Evolutionary conservation across 2,329 filamentous ascomycete species (phyloP).

Genomic region (Cryphonectria parasitica): DNA sequence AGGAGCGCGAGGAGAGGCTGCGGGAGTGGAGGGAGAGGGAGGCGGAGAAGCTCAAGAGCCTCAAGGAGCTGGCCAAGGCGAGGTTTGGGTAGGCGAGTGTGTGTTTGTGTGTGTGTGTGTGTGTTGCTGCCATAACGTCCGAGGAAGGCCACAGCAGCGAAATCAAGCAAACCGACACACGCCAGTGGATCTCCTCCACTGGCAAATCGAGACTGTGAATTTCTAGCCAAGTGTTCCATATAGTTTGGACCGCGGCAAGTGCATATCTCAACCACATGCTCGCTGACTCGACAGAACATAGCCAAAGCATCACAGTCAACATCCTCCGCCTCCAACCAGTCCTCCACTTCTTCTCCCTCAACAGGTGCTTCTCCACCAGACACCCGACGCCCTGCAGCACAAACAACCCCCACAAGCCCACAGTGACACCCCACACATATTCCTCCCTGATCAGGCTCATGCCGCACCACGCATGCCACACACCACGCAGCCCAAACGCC

Average conservation of each 20-base stretch:
- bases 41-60: slow-evolving; percentile 79
- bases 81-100: slow-evolving; percentile 64
- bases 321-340: not conserved
- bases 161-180: not conserved
- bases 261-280: slow-evolving; percentile 22
- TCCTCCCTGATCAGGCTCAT: not conserved
- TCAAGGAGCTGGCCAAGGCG: slow-evolving; percentile 77
- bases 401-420: slow-evolving; percentile 15
- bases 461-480: slow-evolving; percentile 22
- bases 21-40: slow-evolving; percentile 75
- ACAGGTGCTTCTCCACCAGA: slow-evolving; percentile 8
- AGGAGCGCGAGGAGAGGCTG: slow-evolving; percentile 79
- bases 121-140: not conserved
- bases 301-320: slow-evolving; percentile 2
- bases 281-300: slow-evolving; percentile 16
- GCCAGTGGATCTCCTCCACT: not conserved
- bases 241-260: slow-evolving; percentile 10
- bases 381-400: slow-evolving; percentile 20
- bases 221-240: not conserved
- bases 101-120: not conserved
- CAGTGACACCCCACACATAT: slow-evolving; percentile 11
- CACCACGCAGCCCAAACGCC: slow-evolving; percentile 14
- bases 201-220: not conserved
- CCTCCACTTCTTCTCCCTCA: not conserved
- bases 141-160: not conserved